A percentile compares a stretch with the other conserved stretches of the same genome.
phyloP scores from a whole-genome alignment of 208 protist genomes.

The Crithidia fasciculata region DNA sequence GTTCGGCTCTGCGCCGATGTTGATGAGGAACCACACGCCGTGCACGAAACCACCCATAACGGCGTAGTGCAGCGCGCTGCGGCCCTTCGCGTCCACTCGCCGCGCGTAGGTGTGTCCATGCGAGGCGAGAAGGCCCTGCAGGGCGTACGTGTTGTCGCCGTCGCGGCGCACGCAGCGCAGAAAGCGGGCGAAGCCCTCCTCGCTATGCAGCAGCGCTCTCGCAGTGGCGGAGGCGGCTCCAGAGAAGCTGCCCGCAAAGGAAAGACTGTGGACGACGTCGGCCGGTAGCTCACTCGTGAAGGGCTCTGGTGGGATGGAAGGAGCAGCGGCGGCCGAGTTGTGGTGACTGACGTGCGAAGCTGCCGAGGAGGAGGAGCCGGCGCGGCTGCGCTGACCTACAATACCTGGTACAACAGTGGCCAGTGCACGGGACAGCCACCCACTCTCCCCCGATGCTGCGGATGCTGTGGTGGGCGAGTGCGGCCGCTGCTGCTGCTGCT shows the following conservation, averaged over 20 bases:
- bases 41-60: conserved; percentile 36
- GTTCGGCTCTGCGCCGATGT: conserved; percentile 44
- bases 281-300: conserved; percentile 5
- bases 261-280: conserved; percentile 13
- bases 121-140: conserved; percentile 26
- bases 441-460: background rate
- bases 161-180: conserved; percentile 30
- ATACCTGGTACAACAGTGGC: conserved; percentile 24
- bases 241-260: conserved; percentile 17
- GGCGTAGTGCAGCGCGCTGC: conserved; percentile 43
- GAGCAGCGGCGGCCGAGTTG: background rate
- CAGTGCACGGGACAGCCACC: conserved; percentile 27
- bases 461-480: background rate
- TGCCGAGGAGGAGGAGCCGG: background rate
- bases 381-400: conserved; percentile 1
- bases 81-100: conserved; percentile 30
- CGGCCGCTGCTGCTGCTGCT: background rate
- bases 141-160: conserved; percentile 36
- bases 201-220: conserved; percentile 22
- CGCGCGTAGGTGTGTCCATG: conserved; percentile 25
- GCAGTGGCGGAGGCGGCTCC: conserved; percentile 2
- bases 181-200: conserved; percentile 34
- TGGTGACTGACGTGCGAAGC: background rate
- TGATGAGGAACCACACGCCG: conserved; percentile 31
- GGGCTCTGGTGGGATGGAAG: background rate